Evolutionary conservation across 768 basidiomycete genomes (phyloP).

Genomic region (Leccinum longicurvipes): DNA sequence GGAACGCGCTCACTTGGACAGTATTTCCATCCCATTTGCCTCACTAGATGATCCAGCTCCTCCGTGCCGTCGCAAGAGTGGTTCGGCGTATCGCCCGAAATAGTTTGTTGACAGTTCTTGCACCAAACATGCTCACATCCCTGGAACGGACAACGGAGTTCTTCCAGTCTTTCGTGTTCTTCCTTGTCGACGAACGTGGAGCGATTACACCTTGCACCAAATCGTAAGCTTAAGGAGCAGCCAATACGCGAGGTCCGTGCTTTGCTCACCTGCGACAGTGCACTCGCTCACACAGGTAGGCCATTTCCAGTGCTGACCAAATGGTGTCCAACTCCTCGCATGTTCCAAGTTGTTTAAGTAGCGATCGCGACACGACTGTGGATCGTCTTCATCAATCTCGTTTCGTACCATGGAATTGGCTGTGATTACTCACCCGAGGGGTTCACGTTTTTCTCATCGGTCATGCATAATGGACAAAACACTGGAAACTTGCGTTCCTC

Average conservation of each 20-base stretch:
- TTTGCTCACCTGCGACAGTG: constrained; percentile 46
- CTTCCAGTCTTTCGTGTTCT: constrained; percentile 40
- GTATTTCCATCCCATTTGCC: constrained; percentile 54
- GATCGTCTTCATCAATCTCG: background rate
- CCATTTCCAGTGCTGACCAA: constrained; percentile 46
- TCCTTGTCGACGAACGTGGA: constrained; percentile 47
- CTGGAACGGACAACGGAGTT: constrained; percentile 48
- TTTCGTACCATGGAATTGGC: background rate
- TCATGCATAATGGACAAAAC: constrained; percentile 54
- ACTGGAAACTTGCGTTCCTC: constrained; percentile 54
- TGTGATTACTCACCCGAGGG: constrained; percentile 31
- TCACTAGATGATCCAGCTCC: constrained; percentile 51
- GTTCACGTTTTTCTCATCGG: constrained; percentile 27
- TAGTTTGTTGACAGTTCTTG: constrained; percentile 48
- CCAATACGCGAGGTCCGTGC: background rate
- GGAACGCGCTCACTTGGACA: constrained; percentile 47
- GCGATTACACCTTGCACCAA: constrained; percentile 43
- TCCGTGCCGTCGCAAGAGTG: constrained; percentile 58
- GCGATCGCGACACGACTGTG: constrained; percentile 36
- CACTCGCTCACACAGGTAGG: constrained; percentile 37
- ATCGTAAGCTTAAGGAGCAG: background rate
- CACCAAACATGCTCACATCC: constrained; percentile 57
- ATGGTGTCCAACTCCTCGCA: constrained; percentile 37
- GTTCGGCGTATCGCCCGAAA: constrained; percentile 30
- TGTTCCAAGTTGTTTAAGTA: constrained; percentile 41